These are phyloP conservation scores for Gardenia jasminoides DNA, from an alignment of 257 asterid genomes.

Conservation along the genomic window DNA sequence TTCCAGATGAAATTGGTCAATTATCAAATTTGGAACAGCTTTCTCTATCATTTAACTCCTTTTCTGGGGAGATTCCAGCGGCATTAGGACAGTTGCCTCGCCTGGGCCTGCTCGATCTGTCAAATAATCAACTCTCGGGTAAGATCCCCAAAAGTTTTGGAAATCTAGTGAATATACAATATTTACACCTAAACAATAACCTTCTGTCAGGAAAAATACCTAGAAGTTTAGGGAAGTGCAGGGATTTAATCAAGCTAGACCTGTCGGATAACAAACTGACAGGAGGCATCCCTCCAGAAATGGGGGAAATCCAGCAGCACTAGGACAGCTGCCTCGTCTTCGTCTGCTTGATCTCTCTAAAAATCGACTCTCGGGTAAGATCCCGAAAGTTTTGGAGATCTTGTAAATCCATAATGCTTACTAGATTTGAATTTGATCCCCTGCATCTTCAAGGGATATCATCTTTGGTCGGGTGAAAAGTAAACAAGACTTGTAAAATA, in stretches of 20 bases:
- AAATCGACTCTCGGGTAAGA: too few relatives aligned
- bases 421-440: too few relatives aligned
- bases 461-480: too few relatives aligned
- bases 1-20: slow-evolving; percentile 34
- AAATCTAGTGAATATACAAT: slow-evolving; percentile 20
- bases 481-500: too few relatives aligned
- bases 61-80: slow-evolving; percentile 33
- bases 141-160: slow-evolving; percentile 47
- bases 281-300: slow-evolving; percentile 48
- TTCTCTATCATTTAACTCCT: slow-evolving; percentile 40
- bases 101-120: slow-evolving; percentile 46
- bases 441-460: too few relatives aligned
- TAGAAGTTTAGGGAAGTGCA: slow-evolving; percentile 40
- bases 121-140: slow-evolving; percentile 46
- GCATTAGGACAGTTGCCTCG: slow-evolving; percentile 29
- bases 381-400: too few relatives aligned
- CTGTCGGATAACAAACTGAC: slow-evolving; percentile 45
- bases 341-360: too few relatives aligned
- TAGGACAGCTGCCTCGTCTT: too few relatives aligned
- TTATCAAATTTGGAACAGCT: slow-evolving; percentile 34
- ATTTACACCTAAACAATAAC: slow-evolving; percentile 45
- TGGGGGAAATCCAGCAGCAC: slow-evolving; percentile 32
- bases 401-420: too few relatives aligned
- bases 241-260: slow-evolving; percentile 38
- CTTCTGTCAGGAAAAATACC: slow-evolving; percentile 51